Evolutionary conservation across 345 rosid genomes (phyloP).

Genomic region (Corymbia maculata): DNA sequence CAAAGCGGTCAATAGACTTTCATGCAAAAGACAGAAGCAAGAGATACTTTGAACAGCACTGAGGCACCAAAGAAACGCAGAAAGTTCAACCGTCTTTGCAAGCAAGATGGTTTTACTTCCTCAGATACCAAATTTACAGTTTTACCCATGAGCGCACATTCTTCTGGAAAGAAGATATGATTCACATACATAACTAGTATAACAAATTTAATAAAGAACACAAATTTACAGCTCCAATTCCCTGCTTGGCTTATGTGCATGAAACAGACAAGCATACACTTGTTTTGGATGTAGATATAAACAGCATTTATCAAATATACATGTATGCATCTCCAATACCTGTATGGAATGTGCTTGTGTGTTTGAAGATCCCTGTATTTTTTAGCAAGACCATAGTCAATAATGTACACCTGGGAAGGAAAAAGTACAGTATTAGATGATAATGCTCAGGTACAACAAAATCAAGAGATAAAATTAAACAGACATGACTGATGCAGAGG

Average conservation of each 20-base stretch:
- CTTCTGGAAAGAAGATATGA: background rate
- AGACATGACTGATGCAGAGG: background rate
- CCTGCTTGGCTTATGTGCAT: background rate
- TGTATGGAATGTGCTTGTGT: slow-evolving; percentile 84
- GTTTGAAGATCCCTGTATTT: slow-evolving; percentile 84
- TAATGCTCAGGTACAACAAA: background rate
- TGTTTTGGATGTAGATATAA: background rate
- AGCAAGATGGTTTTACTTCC: background rate
- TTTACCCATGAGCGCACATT: background rate
- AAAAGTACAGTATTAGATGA: background rate
- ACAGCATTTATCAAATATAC: background rate
- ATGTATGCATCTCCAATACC: slow-evolving; percentile 10
- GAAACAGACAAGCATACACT: background rate
- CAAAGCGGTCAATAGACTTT: background rate
- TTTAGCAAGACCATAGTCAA: slow-evolving; percentile 88
- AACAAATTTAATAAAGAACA: background rate
- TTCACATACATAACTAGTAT: background rate
- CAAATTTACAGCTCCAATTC: background rate
- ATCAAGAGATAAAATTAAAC: background rate
- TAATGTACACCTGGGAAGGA: slow-evolving; percentile 51
- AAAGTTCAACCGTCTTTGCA: background rate
- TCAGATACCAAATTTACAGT: background rate
- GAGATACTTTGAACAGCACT: background rate
- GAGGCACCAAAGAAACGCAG: background rate
- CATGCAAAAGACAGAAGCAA: background rate